phyloP scores from a whole-genome alignment of 2,329 filamentous ascomycete species.

The Byssothecium circinans region DNA sequence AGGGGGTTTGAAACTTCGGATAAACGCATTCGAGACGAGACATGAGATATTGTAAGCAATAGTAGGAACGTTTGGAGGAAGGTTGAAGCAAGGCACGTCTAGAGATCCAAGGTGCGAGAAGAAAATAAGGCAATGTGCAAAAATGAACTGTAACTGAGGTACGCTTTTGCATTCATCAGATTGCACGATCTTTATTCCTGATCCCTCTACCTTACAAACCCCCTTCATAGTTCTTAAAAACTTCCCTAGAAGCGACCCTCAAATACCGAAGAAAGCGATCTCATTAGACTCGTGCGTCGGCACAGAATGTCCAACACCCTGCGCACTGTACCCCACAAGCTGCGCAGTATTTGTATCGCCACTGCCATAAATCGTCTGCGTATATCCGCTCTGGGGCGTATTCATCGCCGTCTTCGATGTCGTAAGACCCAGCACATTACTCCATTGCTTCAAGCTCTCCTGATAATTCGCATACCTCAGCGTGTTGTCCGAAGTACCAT shows the following conservation, averaged over 20 bases:
- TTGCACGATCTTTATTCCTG: too few relatives aligned
- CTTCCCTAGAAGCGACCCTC: background rate
- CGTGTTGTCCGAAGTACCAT: constrained; percentile 21
- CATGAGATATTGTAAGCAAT: too few relatives aligned
- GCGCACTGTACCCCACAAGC: constrained; percentile 25
- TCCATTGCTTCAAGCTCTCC: constrained; percentile 36
- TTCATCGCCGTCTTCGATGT: constrained; percentile 21
- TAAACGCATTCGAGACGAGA: too few relatives aligned
- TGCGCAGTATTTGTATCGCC: constrained; percentile 22
- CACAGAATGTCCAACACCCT: constrained; percentile 30
- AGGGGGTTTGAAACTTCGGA: too few relatives aligned
- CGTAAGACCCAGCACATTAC: constrained; percentile 21
- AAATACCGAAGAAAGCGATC: constrained; percentile 21
- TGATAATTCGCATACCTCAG: constrained; percentile 20
- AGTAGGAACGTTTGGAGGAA: too few relatives aligned
- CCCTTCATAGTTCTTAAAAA: background rate
- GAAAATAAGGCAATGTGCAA: too few relatives aligned
- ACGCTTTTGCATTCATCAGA: too few relatives aligned
- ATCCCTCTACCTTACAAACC: too few relatives aligned
- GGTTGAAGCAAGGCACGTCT: too few relatives aligned
- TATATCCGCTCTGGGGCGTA: constrained; percentile 27
- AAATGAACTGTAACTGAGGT: too few relatives aligned
- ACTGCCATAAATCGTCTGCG: constrained; percentile 29
- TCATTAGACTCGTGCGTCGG: constrained; percentile 20
- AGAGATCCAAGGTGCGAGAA: too few relatives aligned